Evolutionary conservation across 495 filamentous ascomycete genomes (phyloP), one percentile per base, ranked within the genome.

Genomic region (Gamarada debralockiae): DNA sequence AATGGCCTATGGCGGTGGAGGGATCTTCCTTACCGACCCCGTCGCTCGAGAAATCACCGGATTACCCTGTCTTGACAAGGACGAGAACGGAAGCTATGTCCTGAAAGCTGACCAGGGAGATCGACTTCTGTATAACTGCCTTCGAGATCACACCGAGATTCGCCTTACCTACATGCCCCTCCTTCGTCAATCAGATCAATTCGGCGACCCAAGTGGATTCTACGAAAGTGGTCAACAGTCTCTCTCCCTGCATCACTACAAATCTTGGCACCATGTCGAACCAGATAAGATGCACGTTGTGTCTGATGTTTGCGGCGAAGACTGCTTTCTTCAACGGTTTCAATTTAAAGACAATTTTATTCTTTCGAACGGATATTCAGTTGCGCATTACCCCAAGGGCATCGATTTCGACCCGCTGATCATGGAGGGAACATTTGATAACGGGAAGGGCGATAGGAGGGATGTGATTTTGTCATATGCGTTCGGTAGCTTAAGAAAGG

Each of bases 211-310:
- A 5, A 75, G 73, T 0, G 78, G 78, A 12, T 77, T 81, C 58
- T 85, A 82, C 64, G 80, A 82, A 56, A 65, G 67, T 14, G 78
- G 74, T 12, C 64, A 71, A 12, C 69, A 71, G 29, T 74, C 78
- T 1, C 73, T 84, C 0, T 72, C 73, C 10, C 72, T 85, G 15
- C 81, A 83, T 61, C 79, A 83, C 64, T 83, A 76, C 73, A 78
- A 80, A 47, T 60, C 65, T 45, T 79, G 79, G 71, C 67, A 78
- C 39, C 66, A 71, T 23, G 73, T 83, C 66, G 66, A 72, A 21
- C 71, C 74, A 24, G 68, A 74, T 21, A 70, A 69, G 34, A 68
- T 71, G 25, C 66, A 70, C 50, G 40, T 58, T 5, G 67, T 82
- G 14, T 63, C 77, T 24, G 69, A 77, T 27, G 62, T 78, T 2